Conservation (phyloP, 2,329 filamentous ascomycete species). For the Epichloe bromicola region DNA sequence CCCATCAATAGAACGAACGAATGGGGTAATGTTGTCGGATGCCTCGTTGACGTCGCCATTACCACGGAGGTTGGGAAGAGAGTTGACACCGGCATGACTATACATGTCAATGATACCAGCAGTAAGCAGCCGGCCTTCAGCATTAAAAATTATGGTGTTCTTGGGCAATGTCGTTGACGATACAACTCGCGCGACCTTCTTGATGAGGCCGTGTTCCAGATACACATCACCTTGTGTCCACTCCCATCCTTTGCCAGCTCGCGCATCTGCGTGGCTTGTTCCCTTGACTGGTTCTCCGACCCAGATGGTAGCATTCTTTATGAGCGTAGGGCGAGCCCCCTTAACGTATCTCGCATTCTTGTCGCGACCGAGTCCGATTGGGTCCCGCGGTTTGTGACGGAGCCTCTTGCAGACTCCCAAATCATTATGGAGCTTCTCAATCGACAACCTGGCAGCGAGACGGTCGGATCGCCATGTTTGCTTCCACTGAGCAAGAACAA, state of each 20-base stretch:
- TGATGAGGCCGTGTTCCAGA: constrained; percentile 47
- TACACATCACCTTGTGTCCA: constrained; percentile 51
- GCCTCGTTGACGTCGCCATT: constrained; percentile 51
- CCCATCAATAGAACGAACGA: constrained; percentile 52
- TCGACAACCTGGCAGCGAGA: constrained; percentile 29
- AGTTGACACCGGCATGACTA: constrained; percentile 48
- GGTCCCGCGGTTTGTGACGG: constrained; percentile 39
- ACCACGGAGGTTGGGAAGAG: constrained; percentile 40
- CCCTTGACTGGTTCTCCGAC: constrained; percentile 45
- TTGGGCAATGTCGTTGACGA: constrained; percentile 27
- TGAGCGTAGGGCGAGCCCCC: constrained; percentile 45
- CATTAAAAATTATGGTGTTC: constrained; percentile 40
- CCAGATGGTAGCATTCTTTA: constrained; percentile 56
- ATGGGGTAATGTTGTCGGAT: constrained; percentile 51
- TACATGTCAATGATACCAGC: constrained; percentile 62
- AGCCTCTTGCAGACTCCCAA: constrained; percentile 43
- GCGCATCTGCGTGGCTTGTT: constrained; percentile 37
- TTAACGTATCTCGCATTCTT: constrained; percentile 48
- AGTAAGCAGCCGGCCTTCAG: constrained; percentile 47
- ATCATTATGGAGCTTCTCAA: constrained; percentile 39
- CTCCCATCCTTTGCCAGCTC: constrained; percentile 43
- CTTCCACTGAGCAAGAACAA: constrained; percentile 36
- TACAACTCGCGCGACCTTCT: constrained; percentile 35
- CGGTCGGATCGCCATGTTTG: constrained; percentile 22
- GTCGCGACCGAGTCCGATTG: constrained; percentile 40